These are phyloP conservation scores for Emergomyces africanus DNA, from an alignment of 2,329 filamentous ascomycete genomes.

Conservation along the genomic window DNA sequence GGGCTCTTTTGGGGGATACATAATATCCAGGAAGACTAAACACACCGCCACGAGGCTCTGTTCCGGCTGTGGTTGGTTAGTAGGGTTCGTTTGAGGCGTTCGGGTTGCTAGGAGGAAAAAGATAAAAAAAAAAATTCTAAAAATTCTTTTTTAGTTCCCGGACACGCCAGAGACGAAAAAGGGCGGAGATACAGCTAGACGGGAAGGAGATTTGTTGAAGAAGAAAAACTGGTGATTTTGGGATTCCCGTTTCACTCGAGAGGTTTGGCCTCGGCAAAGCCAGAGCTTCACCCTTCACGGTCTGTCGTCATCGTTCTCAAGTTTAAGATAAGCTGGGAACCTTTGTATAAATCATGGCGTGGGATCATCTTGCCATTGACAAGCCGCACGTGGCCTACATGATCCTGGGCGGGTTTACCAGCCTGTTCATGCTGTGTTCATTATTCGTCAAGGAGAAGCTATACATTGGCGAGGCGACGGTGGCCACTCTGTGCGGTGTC, in stretches of 20 bases:
- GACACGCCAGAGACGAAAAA: neutral
- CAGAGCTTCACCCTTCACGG: neutral
- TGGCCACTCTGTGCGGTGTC: conserved; percentile 60
- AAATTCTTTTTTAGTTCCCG: neutral
- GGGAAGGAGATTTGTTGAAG: neutral
- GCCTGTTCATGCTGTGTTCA: conserved; percentile 95
- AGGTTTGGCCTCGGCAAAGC: neutral
- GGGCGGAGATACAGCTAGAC: neutral
- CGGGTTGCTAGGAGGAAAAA: neutral
- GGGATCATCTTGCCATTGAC: conserved; percentile 54
- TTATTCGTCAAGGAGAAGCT: conserved; percentile 96
- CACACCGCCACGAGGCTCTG: neutral
- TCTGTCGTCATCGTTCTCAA: neutral
- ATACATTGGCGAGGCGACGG: conserved; percentile 97
- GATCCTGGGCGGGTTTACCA: conserved; percentile 94
- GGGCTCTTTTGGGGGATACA: neutral
- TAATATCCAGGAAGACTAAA: neutral
- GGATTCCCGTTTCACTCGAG: neutral
- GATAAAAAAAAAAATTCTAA: too few species aligned
- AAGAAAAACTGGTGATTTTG: neutral
- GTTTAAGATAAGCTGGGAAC: too few species aligned
- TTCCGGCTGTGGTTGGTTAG: neutral
- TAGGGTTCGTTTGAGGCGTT: neutral
- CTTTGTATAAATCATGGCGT: conserved; percentile 39
- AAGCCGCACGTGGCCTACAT: conserved; percentile 96